Conservation (phyloP, 441 rosid genomes). For the Caryocar brasiliense region DNA sequence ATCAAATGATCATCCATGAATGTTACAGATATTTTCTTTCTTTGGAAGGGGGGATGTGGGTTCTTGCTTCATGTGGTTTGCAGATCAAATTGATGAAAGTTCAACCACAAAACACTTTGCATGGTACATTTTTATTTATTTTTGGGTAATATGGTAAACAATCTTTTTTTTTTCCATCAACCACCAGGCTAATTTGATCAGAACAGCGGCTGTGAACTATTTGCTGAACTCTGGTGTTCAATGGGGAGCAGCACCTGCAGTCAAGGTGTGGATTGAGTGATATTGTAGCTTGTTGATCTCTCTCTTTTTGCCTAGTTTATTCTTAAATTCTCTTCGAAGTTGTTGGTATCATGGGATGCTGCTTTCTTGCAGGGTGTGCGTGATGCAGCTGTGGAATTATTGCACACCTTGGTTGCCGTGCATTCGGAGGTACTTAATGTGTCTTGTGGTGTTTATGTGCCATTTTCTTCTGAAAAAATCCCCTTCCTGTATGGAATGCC, state of each 20-base stretch:
- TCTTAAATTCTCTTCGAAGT: too few relatives aligned
- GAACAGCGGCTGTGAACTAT: conserved; percentile 70
- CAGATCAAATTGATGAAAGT: too few relatives aligned
- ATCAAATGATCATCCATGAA: too few relatives aligned
- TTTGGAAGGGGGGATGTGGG: too few relatives aligned
- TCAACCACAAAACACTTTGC: too few relatives aligned
- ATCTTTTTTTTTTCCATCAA: conserved; percentile 25
- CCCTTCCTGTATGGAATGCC: too few relatives aligned
- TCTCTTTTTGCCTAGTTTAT: not conserved
- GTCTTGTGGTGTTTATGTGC: not conserved
- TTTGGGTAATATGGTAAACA: conserved; percentile 1
- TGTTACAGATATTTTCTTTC: too few relatives aligned
- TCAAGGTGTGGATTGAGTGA: conserved; percentile 46
- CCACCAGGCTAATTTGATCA: conserved; percentile 72
- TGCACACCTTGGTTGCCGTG: conserved; percentile 86
- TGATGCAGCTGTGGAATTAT: conserved; percentile 85
- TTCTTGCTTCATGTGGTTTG: too few relatives aligned
- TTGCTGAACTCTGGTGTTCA: conserved; percentile 81
- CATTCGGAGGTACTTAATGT: conserved; percentile 69
- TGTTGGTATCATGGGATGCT: not conserved
- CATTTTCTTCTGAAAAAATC: not conserved
- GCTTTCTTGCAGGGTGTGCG: conserved; percentile 64
- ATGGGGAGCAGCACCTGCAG: conserved; percentile 91
- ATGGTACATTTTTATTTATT: not conserved
- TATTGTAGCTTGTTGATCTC: conserved; percentile 3